Conservation (phyloP, 163 green algal genomes). For the Prototheca wickerhamii region DNA sequence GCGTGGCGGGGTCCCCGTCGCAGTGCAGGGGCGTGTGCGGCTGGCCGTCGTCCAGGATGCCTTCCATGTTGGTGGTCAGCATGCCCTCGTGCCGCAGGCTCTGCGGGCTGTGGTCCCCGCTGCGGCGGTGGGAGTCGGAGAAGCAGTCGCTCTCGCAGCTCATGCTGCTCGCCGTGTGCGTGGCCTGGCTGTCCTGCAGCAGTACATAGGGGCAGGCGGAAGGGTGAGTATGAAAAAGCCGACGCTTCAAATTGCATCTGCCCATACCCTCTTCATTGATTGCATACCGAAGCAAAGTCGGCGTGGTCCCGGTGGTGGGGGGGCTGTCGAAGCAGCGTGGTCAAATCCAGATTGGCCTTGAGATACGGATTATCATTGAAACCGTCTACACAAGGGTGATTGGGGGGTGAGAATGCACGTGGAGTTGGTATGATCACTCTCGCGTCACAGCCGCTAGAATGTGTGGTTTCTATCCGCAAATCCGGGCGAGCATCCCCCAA, state of each 20-base stretch:
- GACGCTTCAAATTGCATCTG: background rate
- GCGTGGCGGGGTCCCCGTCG: too few species aligned
- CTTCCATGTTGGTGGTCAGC: too few species aligned
- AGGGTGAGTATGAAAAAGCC: too few species aligned
- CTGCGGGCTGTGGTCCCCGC: background rate
- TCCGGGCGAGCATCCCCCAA: background rate
- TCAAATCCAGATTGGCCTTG: background rate
- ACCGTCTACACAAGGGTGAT: background rate
- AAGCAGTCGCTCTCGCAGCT: background rate
- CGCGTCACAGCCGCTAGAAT: background rate
- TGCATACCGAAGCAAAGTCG: background rate
- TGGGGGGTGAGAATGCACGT: background rate
- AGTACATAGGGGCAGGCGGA: too few species aligned
- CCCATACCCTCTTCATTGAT: background rate
- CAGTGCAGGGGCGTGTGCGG: too few species aligned
- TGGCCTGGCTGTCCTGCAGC: conserved; percentile 1
- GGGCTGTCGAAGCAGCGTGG: background rate
- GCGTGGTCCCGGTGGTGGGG: background rate
- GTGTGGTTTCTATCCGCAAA: background rate
- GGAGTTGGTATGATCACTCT: background rate
- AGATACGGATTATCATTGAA: background rate
- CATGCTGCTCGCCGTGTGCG: background rate
- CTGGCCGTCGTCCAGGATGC: too few species aligned
- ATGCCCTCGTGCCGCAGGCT: background rate
- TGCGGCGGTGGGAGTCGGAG: background rate